phyloP scores from a whole-genome alignment of 176 grass and related monocot species.

The Aegilops umbellulata region DNA sequence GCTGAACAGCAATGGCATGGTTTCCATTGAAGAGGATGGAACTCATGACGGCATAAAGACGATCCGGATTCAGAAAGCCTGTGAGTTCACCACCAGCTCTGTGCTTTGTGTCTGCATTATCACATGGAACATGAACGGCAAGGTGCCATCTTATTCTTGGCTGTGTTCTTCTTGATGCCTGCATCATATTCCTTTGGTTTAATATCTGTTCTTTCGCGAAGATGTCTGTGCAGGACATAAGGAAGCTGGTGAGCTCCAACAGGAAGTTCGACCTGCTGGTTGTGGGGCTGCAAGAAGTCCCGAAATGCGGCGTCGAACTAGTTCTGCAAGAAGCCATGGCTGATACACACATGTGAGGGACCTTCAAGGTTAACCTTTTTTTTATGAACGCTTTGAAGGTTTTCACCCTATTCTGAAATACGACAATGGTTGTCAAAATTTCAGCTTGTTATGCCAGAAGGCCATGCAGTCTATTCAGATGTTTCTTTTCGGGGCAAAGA shows the following conservation, averaged over 20 bases:
- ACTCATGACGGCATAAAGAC: constrained; percentile 65
- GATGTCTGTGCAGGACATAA: constrained; percentile 48
- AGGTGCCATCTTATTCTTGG: constrained; percentile 26
- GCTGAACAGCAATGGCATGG: constrained; percentile 13
- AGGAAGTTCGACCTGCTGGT: constrained; percentile 62
- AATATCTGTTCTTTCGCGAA: neutral
- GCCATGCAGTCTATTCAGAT: constrained; percentile 69
- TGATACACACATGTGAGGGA: constrained; percentile 43
- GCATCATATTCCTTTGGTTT: neutral
- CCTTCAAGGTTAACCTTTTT: neutral
- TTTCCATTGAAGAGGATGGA: constrained; percentile 24
- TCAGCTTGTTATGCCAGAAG: constrained; percentile 50
- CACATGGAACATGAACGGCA: constrained; percentile 79
- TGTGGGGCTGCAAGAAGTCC: constrained; percentile 63
- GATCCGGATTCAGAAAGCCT: constrained; percentile 41
- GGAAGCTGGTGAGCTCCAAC: constrained; percentile 40
- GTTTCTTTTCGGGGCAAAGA: constrained; percentile 56
- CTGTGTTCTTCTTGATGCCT: neutral
- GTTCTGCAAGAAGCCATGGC: constrained; percentile 52
- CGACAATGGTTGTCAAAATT: neutral
- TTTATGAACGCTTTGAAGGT: neutral
- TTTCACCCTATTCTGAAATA: neutral
- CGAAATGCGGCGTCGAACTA: constrained; percentile 28
- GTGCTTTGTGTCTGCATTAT: constrained; percentile 49
- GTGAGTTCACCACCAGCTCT: constrained; percentile 39